phyloP scores from a whole-genome alignment of 2,329 filamentous ascomycete genomes.

The Emericellopsis cladophorae region DNA sequence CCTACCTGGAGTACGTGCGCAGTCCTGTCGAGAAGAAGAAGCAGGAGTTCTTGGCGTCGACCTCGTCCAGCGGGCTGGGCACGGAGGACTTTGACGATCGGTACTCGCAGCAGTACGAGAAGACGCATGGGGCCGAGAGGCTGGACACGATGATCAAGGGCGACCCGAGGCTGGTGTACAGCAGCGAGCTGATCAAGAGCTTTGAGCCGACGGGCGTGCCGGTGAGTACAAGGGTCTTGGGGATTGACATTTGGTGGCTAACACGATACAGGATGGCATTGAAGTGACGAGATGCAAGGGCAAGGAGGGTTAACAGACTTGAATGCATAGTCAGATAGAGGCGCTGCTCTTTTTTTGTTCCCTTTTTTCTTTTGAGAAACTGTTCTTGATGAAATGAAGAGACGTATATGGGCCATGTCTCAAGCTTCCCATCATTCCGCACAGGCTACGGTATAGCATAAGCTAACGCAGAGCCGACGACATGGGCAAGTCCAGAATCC shows the following conservation, averaged over 20 bases:
- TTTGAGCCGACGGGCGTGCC: slow-evolving; percentile 56
- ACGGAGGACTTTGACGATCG: slow-evolving; percentile 24
- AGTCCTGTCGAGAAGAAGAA: slow-evolving; percentile 49
- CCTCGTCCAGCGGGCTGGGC: slow-evolving; percentile 6
- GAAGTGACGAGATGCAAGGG: slow-evolving; percentile 46
- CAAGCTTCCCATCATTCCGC: no score
- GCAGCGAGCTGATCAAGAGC: slow-evolving; percentile 49
- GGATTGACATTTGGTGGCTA: not conserved
- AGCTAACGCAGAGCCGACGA: no score
- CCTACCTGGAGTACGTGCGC: slow-evolving; percentile 58
- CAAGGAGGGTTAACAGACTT: no score
- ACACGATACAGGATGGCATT: slow-evolving; percentile 41
- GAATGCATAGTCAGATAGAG: no score
- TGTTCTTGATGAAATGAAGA: no score
- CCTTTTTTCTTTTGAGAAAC: no score
- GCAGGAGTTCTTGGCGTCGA: slow-evolving; percentile 13
- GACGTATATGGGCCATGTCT: no score
- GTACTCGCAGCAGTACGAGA: slow-evolving; percentile 40
- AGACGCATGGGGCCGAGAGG: slow-evolving; percentile 32
- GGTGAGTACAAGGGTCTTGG: slow-evolving; percentile 26
- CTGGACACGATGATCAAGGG: slow-evolving; percentile 25
- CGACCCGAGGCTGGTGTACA: slow-evolving; percentile 53
- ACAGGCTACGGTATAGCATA: no score
- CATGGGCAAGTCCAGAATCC: no score
- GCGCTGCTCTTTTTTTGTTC: no score